A percentile compares a stretch with the other conserved stretches of the same genome.
These are phyloP conservation scores for Nicotiana otophora DNA, from an alignment of 257 asterid species.

Conservation along the genomic window DNA sequence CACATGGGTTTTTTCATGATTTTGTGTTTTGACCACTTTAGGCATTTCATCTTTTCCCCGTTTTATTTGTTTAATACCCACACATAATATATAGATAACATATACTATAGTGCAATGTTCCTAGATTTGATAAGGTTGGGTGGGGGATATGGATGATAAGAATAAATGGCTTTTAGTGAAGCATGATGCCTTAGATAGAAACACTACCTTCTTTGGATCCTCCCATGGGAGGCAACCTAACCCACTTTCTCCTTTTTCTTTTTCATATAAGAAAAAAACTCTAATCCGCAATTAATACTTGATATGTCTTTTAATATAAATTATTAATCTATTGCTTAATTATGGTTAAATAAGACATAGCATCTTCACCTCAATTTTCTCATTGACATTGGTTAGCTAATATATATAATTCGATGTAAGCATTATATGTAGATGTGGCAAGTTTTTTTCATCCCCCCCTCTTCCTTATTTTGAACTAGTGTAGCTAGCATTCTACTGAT, in stretches of 20 bases:
- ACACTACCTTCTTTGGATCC: slow-evolving; percentile 39
- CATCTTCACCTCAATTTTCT: too few relatives aligned
- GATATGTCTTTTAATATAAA: too few relatives aligned
- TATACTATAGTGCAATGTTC: slow-evolving; percentile 19
- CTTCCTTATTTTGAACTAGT: too few relatives aligned
- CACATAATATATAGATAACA: background rate
- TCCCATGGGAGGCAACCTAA: slow-evolving; percentile 60
- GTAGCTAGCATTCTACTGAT: too few relatives aligned
- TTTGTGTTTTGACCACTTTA: slow-evolving; percentile 35
- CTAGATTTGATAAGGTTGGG: slow-evolving; percentile 31
- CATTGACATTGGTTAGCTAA: too few relatives aligned
- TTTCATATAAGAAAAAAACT: too few relatives aligned
- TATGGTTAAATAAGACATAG: too few relatives aligned
- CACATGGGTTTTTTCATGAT: slow-evolving; percentile 47
- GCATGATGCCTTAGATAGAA: slow-evolving; percentile 59
- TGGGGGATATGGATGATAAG: slow-evolving; percentile 42
- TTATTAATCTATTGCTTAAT: too few relatives aligned
- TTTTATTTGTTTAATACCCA: background rate
- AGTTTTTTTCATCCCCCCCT: too few relatives aligned
- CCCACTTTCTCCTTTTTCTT: slow-evolving; percentile 1
- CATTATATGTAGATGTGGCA: too few relatives aligned
- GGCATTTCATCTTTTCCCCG: background rate
- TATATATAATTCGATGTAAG: too few relatives aligned
- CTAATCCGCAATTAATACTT: too few relatives aligned
- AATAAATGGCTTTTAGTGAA: slow-evolving; percentile 52